Evolutionary conservation across 345 rosid species (phyloP).

Genomic region (Arabidopsis thaliana): TAIR10.1 NC_003076.8:7262501-7263000

Average conservation of each 20-base stretch:
- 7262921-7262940: conserved; percentile 72
- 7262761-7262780: conserved; percentile 52
- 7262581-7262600: conserved; percentile 70
- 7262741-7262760: conserved; percentile 84
- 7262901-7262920: conserved; percentile 87
- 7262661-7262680: conserved; percentile 70
- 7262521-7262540: conserved; percentile 73
- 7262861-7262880: conserved; percentile 79
- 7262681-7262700: conserved; percentile 55
- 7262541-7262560: conserved; percentile 73
- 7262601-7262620: conserved; percentile 77
- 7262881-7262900: conserved; percentile 78
- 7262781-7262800: conserved; percentile 57
- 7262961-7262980: conserved; percentile 82
- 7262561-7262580: conserved; percentile 78
- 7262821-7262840: conserved; percentile 77
- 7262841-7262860: conserved; percentile 75
- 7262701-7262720: conserved; percentile 72
- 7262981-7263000: conserved; percentile 88
- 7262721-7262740: conserved; percentile 83
- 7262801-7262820: conserved; percentile 73
- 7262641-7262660: conserved; percentile 69
- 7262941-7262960: conserved; percentile 92
- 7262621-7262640: conserved; percentile 82
- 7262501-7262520: conserved; percentile 64